These are phyloP conservation scores for Zoysia japonica DNA, from an alignment of 176 grass and related monocot species.

Conservation along the genomic window DNA sequence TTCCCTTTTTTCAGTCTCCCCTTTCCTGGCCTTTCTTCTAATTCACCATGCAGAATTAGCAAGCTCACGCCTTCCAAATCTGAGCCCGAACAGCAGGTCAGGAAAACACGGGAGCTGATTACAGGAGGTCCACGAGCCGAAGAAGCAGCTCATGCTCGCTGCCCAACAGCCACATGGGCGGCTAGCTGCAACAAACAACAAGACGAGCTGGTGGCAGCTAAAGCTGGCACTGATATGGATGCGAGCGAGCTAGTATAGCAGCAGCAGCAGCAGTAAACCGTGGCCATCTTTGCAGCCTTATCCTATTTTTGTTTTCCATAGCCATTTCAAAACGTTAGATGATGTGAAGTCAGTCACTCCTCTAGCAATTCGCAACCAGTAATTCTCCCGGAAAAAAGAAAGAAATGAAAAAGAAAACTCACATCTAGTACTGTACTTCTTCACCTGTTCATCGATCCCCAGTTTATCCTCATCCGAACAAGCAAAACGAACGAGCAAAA, in stretches of 20 bases:
- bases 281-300: not conserved
- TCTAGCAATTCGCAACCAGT: not conserved
- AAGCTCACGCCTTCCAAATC: no score
- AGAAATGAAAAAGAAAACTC: not conserved
- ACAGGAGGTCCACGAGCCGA: not conserved
- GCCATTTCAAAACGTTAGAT: not conserved
- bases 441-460: not conserved
- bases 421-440: not conserved
- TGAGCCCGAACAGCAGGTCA: not conserved
- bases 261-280: not conserved
- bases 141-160: not conserved
- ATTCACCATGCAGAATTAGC: not conserved
- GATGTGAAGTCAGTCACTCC: not conserved
- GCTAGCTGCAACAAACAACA: not conserved
- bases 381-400: no score
- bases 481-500: not conserved
- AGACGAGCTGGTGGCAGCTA: not conserved
- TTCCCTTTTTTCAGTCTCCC: no score
- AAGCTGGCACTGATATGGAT: not conserved
- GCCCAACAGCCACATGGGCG: constrained; percentile 5
- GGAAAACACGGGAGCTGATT: not conserved
- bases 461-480: not conserved
- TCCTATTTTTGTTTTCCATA: not conserved
- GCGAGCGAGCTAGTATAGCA: not conserved
- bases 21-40: not conserved